Base-by-base conservation (phyloP, 1,139 yeast genomes). In the Geotrichum candidum region DNA sequence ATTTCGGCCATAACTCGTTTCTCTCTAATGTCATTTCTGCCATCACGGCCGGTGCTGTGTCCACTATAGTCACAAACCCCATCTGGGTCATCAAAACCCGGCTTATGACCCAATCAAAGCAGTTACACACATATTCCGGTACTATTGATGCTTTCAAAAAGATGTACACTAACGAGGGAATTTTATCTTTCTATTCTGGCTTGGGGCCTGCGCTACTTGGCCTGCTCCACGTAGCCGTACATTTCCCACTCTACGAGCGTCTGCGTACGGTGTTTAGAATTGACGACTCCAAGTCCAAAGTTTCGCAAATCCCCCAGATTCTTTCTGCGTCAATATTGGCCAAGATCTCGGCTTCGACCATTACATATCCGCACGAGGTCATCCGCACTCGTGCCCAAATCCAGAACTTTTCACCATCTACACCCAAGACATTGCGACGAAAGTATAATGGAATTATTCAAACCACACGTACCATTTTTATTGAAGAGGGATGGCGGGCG, bases 21-120 rank as follows among this genome's bases (percentile, higher is more conserved):
- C 63, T 84, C 22, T 77, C 82, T 55, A 94, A 90, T 74, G 86
- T 92, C 63, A 77, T 84, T 62, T 84, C 96, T 53, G 98, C 99
- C 0, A 81, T 92, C 61, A 83, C 92, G 3, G 97, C 98, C 0
- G 99, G 99, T 23, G 84, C 90, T 66, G 83, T 86, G 10, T 88
- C 96, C 2, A 88, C 97, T 0, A 79, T 90, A n/a, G 77, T 87
- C 10, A 95, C 97, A 0, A 95, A 94, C 74, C 99, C 99, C 7
- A 89, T 94, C 46, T 94, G 99, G 99, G 98, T 94, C 41, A 90
- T 94, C 51, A 94, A 94, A 73, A 94, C 99, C 0, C 78, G 99
- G 69, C 77, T 94, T 59, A 94, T 94, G 98, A 80, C 92, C 51
- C 98, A 92, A 74, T 63, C 72, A 0, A 41, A 61, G 13, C 59